Evolutionary conservation across 805 yeast genomes (phyloP).

Genomic region (Candida verbasci): DNA sequence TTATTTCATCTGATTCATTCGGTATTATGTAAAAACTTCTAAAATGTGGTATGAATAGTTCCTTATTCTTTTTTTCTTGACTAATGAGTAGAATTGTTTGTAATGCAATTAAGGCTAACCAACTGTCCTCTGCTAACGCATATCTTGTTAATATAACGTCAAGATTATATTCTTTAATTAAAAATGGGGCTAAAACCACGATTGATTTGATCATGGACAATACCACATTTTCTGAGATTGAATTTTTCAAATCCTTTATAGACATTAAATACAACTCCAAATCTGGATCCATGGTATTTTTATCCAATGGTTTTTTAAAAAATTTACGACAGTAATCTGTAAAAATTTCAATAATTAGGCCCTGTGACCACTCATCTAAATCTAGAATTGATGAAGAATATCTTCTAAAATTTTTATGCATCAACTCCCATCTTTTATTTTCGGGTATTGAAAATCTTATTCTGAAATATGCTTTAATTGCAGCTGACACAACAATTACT

Average conservation of each 20-base stretch:
- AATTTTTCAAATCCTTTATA: conserved; percentile 42
- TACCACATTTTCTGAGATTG: conserved; percentile 56
- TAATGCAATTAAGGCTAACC: conserved; percentile 32
- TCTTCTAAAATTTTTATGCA: conserved; percentile 69
- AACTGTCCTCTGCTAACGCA: conserved; percentile 18
- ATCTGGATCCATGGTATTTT: conserved; percentile 51
- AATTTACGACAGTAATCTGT: conserved; percentile 62
- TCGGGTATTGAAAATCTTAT: conserved; percentile 37
- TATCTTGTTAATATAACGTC: conserved; percentile 47
- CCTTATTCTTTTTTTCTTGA: conserved; percentile 29
- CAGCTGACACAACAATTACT: conserved; percentile 63
- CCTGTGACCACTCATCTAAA: conserved; percentile 74
- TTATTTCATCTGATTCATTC: conserved; percentile 40
- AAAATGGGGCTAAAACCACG: conserved; percentile 51
- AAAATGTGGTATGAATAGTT: conserved; percentile 28
- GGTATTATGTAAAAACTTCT: conserved; percentile 55
- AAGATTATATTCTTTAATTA: conserved; percentile 45
- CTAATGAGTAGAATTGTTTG: conserved; percentile 43
- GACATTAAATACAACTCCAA: conserved; percentile 49
- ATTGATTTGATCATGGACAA: conserved; percentile 57
- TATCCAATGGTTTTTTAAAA: conserved; percentile 49
- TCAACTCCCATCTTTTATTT: conserved; percentile 48
- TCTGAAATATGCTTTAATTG: conserved; percentile 53
- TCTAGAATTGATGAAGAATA: conserved; percentile 44
- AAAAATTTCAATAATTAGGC: conserved; percentile 53